Percentiles rank a stretch among this genome's conserved stretches.
phyloP scores from a whole-genome alignment of 768 basidiomycete species.

The Lentinula lateritia region DNA sequence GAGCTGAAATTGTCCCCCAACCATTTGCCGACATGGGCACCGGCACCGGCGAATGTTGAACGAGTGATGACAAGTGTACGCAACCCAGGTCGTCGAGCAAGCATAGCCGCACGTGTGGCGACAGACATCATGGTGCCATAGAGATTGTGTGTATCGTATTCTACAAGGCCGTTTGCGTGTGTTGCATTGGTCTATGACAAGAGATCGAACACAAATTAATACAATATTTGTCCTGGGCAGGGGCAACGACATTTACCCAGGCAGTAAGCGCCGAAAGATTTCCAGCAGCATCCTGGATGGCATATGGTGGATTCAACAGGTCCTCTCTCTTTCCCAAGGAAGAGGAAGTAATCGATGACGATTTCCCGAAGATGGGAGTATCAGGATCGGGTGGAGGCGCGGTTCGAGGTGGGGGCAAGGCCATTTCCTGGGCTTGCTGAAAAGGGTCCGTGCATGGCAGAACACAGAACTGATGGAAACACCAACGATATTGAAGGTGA shows the following conservation, averaged over 20 bases:
- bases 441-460: conserved; percentile 58
- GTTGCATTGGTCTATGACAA: conserved; percentile 32
- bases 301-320: conserved; percentile 48
- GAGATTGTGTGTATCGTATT: conserved; percentile 63
- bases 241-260: conserved; percentile 30
- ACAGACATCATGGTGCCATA: conserved; percentile 72
- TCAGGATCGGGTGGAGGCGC: conserved; percentile 46
- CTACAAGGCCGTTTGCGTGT: conserved; percentile 52
- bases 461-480: conserved; percentile 48
- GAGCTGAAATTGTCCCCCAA: conserved; percentile 59
- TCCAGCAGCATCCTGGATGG: conserved; percentile 50
- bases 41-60: conserved; percentile 69
- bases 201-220: background rate
- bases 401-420: conserved; percentile 48
- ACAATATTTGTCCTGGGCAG: background rate
- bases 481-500: background rate
- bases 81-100: conserved; percentile 53
- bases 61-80: conserved; percentile 67
- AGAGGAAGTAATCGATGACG: conserved; percentile 8
- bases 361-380: conserved; percentile 40
- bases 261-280: conserved; percentile 49
- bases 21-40: conserved; percentile 67
- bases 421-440: conserved; percentile 45
- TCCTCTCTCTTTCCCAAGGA: conserved; percentile 19
- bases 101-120: conserved; percentile 55